These are phyloP conservation scores for Seiridium unicorne DNA, from an alignment of 2,329 filamentous ascomycete genomes.

Conservation along the genomic window DNA sequence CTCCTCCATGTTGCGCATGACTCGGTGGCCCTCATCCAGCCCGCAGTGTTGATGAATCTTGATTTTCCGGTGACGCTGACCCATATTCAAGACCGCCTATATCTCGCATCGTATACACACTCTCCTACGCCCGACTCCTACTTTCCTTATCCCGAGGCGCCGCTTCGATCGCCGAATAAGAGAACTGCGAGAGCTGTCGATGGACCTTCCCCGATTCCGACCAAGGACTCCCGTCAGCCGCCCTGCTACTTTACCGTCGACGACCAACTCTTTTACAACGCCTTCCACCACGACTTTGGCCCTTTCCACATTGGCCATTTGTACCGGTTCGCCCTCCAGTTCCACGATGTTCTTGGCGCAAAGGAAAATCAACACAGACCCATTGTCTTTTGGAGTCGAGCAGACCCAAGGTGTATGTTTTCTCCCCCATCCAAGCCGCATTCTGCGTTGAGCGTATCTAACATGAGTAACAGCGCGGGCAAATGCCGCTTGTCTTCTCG, in stretches of 20 bases:
- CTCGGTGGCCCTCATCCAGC: neutral
- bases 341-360: conserved; percentile 91
- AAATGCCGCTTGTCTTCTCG: conserved; percentile 91
- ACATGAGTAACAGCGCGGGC: conserved; percentile 63
- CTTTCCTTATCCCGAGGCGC: conserved; percentile 73
- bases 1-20: too few species aligned
- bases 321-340: conserved; percentile 92
- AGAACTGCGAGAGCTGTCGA: conserved; percentile 65
- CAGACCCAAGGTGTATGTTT: conserved; percentile 83
- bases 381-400: conserved; percentile 94
- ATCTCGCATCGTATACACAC: conserved; percentile 87
- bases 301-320: conserved; percentile 96
- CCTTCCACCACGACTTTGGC: conserved; percentile 97
- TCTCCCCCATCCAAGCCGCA: neutral
- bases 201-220: conserved; percentile 45
- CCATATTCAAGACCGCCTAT: conserved; percentile 75
- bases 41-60: conserved; percentile 16
- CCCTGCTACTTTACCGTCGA: conserved; percentile 97
- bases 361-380: conserved; percentile 86
- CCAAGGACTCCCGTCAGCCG: conserved; percentile 49
- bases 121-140: conserved; percentile 77
- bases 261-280: conserved; percentile 90
- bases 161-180: conserved; percentile 68
- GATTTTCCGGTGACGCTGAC: conserved; percentile 30
- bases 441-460: conserved; percentile 18